Evolutionary conservation across 495 filamentous ascomycete genomes (phyloP).

Genomic region (Glonium stellatum): DNA sequence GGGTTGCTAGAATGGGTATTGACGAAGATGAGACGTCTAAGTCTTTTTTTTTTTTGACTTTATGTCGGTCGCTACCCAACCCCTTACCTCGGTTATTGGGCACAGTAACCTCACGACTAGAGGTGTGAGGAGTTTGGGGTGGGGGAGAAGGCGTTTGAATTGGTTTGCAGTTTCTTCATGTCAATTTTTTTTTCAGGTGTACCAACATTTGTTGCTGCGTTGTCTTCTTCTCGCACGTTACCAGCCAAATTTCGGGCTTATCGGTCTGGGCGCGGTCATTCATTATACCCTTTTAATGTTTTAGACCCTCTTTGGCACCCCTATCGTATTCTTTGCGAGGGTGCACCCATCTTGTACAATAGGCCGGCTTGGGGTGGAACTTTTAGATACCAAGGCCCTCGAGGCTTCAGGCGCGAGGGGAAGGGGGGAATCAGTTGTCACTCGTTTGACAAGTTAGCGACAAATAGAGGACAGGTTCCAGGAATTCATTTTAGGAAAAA

Average conservation of each 20-base stretch:
- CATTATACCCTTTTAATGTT: slow-evolving; percentile 30
- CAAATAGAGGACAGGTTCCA: neutral
- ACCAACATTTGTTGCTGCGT: neutral
- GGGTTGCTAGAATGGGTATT: slow-evolving; percentile 18
- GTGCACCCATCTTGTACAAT: slow-evolving; percentile 23
- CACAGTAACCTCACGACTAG: neutral
- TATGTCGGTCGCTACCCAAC: slow-evolving; percentile 13
- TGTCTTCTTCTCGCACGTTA: neutral
- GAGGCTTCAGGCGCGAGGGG: neutral
- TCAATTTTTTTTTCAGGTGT: neutral
- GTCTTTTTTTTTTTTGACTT: slow-evolving; percentile 4
- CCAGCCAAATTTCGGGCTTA: no score
- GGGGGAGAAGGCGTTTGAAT: neutral
- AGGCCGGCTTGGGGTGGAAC: slow-evolving; percentile 6
- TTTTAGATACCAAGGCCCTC: neutral
- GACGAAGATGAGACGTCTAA: slow-evolving; percentile 18
- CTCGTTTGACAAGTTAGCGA: neutral
- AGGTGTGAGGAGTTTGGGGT: neutral
- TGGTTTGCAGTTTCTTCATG: neutral
- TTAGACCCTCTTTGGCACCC: slow-evolving; percentile 26
- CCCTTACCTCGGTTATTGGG: neutral
- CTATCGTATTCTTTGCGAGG: neutral
- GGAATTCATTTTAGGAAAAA: neutral
- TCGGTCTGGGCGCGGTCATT: slow-evolving; percentile 7
- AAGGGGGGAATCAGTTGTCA: neutral